Evolutionary conservation across 2,329 filamentous ascomycete genomes (phyloP).

Genomic region (Diaporthe capsici): DNA sequence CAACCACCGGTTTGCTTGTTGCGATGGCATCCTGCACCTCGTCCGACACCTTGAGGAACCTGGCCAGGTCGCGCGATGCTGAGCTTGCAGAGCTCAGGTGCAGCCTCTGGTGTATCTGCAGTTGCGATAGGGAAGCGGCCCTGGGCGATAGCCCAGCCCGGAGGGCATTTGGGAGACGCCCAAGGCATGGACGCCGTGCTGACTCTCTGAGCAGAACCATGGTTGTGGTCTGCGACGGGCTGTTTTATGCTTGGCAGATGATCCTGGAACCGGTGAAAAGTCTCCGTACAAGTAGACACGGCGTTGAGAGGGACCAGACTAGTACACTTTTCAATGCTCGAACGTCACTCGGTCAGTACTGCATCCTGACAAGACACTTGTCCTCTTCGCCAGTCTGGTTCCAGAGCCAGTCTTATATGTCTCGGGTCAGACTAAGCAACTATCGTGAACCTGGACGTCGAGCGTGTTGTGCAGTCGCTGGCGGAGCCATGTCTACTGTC

Average conservation of each 20-base stretch:
- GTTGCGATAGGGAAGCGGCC: not conserved
- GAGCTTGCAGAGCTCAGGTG: slow-evolving; percentile 8
- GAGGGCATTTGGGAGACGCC: not conserved
- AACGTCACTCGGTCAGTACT: not conserved
- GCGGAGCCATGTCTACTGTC: slow-evolving; percentile 5
- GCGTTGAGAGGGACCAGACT: not conserved
- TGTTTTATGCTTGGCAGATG: not conserved
- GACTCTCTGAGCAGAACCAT: slow-evolving; percentile 32
- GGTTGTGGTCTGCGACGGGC: not conserved
- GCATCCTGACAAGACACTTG: slow-evolving; percentile 7
- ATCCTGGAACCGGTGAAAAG: not conserved
- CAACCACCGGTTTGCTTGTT: slow-evolving; percentile 85
- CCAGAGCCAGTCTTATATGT: not conserved
- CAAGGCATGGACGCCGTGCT: not conserved
- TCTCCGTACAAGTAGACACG: not conserved
- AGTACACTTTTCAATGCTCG: not conserved
- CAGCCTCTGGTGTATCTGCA: not conserved
- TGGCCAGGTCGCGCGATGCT: slow-evolving; percentile 49
- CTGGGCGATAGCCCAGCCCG: not conserved
- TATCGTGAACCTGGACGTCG: slow-evolving; percentile 1
- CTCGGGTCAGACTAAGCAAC: not conserved
- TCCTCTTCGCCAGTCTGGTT: not conserved
- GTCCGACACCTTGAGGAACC: slow-evolving; percentile 79
- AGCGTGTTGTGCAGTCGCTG: not conserved
- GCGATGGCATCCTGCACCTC: slow-evolving; percentile 85